These are phyloP conservation scores for Pichia sp. DNA, from an alignment of 1,139 yeast species.

Conservation along the genomic window DNA sequence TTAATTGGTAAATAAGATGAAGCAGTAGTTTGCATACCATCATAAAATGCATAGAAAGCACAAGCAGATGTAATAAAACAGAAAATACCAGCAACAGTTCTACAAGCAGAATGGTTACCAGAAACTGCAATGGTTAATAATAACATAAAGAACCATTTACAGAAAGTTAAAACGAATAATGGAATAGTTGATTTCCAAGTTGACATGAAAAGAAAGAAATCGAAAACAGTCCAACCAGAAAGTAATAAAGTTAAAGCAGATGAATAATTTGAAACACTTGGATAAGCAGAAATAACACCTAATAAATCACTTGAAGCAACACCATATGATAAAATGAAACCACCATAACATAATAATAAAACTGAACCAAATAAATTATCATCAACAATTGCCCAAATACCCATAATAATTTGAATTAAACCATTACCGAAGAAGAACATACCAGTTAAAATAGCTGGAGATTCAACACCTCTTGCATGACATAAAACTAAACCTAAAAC, in stretches of 20 bases:
- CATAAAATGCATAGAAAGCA: constrained; percentile 35
- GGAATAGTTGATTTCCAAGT: constrained; percentile 40
- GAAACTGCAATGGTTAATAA: constrained; percentile 38
- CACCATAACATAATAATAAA: constrained; percentile 33
- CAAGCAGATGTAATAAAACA: constrained; percentile 35
- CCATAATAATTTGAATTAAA: constrained; percentile 54
- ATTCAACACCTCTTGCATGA: constrained; percentile 45
- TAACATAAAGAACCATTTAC: constrained; percentile 35
- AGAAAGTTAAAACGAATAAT: constrained; percentile 33
- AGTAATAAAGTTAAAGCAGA: constrained; percentile 39
- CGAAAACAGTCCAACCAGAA: constrained; percentile 41
- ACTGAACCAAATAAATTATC: constrained; percentile 41
- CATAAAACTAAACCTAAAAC: constrained; percentile 36
- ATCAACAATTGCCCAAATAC: constrained; percentile 53
- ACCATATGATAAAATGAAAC: constrained; percentile 33
- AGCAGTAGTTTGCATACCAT: constrained; percentile 20
- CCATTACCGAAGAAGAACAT: constrained; percentile 57
- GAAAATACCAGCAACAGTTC: constrained; percentile 40
- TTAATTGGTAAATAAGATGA: constrained; percentile 23
- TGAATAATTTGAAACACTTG: constrained; percentile 26
- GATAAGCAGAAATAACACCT: constrained; percentile 28
- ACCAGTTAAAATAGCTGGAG: constrained; percentile 42
- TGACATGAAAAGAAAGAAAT: constrained; percentile 34
- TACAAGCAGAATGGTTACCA: constrained; percentile 29
- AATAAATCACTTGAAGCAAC: constrained; percentile 30